Conservation (phyloP, 805 yeast genomes). For the Monosporozyma servazzii region DNA sequence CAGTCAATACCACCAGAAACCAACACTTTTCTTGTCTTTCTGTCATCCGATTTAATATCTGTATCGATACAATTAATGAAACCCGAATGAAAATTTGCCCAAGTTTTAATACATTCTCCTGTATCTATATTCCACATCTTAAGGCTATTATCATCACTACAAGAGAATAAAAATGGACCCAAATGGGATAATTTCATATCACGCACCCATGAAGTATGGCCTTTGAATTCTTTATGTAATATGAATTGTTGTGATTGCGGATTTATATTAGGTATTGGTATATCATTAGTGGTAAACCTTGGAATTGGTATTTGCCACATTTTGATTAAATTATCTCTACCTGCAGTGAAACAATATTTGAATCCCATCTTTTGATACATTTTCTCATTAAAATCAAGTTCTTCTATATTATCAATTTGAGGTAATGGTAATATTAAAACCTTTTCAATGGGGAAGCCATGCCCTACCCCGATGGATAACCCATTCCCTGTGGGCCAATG, state of each 20-base stretch:
- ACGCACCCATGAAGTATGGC: conserved; percentile 85
- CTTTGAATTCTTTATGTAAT: conserved; percentile 47
- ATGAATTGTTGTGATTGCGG: conserved; percentile 47
- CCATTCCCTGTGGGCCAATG: conserved; percentile 62
- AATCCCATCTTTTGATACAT: conserved; percentile 38
- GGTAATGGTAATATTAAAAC: conserved; percentile 57
- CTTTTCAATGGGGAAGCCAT: conserved; percentile 74
- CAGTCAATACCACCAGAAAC: conserved; percentile 21
- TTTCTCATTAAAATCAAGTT: not conserved
- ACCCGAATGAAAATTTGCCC: conserved; percentile 59
- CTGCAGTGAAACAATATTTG: conserved; percentile 68
- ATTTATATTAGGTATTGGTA: conserved; percentile 39
- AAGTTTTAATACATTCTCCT: conserved; percentile 40
- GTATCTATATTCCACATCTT: conserved; percentile 65
- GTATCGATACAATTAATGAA: conserved; percentile 52
- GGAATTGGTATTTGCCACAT: conserved; percentile 77
- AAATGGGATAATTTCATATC: conserved; percentile 41
- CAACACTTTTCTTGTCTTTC: conserved; percentile 12
- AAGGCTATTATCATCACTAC: conserved; percentile 71
- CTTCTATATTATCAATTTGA: not conserved
- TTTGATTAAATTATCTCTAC: conserved; percentile 65
- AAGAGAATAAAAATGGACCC: conserved; percentile 67
- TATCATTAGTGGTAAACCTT: conserved; percentile 41
- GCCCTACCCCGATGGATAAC: conserved; percentile 60
- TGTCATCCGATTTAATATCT: conserved; percentile 15